Percentiles rank a stretch among this genome's conserved stretches.
phyloP scores from a whole-genome alignment of 257 asterid species.

The Nicotiana benthamiana region DNA sequence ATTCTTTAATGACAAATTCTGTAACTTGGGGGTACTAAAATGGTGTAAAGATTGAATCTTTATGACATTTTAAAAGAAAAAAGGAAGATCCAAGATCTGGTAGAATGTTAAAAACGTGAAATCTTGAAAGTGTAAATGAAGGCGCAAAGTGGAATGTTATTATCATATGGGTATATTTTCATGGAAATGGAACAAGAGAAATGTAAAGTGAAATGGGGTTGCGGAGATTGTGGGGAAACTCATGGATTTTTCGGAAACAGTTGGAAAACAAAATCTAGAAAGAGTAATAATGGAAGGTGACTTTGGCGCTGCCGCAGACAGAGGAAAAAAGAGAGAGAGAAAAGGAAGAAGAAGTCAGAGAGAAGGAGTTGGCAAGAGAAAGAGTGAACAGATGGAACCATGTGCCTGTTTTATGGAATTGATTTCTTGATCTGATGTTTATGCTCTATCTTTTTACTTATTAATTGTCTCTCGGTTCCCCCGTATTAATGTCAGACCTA shows the following conservation, averaged over 20 bases:
- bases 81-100: slow-evolving; percentile 46
- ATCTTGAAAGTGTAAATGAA: slow-evolving; percentile 8
- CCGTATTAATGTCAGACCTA: background rate
- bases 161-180: background rate
- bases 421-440: slow-evolving; percentile 11
- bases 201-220: slow-evolving; percentile 13
- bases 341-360: slow-evolving; percentile 6
- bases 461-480: background rate
- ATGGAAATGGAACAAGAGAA: slow-evolving; percentile 10
- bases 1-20: slow-evolving; percentile 22
- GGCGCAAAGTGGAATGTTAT: slow-evolving; percentile 18
- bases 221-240: slow-evolving; percentile 11
- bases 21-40: background rate
- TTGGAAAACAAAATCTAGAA: background rate
- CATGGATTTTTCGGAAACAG: slow-evolving; percentile 16
- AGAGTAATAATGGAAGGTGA: background rate
- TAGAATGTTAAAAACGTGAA: slow-evolving; percentile 15
- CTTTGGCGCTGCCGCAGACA: background rate
- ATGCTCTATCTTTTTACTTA: background rate
- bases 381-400: slow-evolving; percentile 6
- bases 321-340: slow-evolving; percentile 5
- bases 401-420: slow-evolving; percentile 16
- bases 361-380: slow-evolving; percentile 16
- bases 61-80: slow-evolving; percentile 4
- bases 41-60: slow-evolving; percentile 31